Evolutionary conservation across 371 early-diverging fungal genomes (phyloP), one percentile per base, ranked within the genome.

Genomic region (Parasitella parasitica): DNA sequence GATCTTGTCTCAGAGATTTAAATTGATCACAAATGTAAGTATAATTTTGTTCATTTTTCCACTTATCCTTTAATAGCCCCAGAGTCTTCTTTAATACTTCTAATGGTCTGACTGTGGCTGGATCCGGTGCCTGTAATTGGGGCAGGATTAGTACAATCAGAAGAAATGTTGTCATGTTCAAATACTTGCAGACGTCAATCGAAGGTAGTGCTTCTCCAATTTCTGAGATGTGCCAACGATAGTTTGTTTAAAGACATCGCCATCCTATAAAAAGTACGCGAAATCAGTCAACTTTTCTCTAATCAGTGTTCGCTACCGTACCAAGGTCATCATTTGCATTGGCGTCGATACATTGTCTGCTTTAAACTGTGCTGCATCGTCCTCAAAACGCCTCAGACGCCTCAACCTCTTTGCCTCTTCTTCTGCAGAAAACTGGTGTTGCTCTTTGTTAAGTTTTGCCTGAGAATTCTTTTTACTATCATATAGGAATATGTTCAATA

Each of bases 11-110:
- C 66, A 98, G 66, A 28, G 93, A 90, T 77, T 97, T 97, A 70
- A 97, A 88, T 70, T 98, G 98, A 73, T 96, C 94, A 74, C 96
- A 95, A 30, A 97, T 91, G 66, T 93, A 97, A 11, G 92, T 81
- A 70, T 98, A 97, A 63, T 95, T 89, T 61, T 77, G 80, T 35
- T 94, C 89, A 51, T 79, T 74, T 24, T 77, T 76, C 96, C 96
- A 96, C 64, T 92, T 94, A 15, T 75, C 61, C 72, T 85, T 86
- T 54, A 97, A 74, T 6, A 92, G 70, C 34, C 87, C 87, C 24
- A 95, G 72, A 4, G 97, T 87, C 61, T 93, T 63, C 46, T 82
- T 75, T 30, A 97, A 74, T 4, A 97, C 76, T 27, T 69, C 75
- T 28, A 94, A 73, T 24, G 98, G 98, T 15, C 98, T 86, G 3